phyloP scores from a whole-genome alignment of 1,139 yeast species.

The Scheffersomyces insectosa region DNA sequence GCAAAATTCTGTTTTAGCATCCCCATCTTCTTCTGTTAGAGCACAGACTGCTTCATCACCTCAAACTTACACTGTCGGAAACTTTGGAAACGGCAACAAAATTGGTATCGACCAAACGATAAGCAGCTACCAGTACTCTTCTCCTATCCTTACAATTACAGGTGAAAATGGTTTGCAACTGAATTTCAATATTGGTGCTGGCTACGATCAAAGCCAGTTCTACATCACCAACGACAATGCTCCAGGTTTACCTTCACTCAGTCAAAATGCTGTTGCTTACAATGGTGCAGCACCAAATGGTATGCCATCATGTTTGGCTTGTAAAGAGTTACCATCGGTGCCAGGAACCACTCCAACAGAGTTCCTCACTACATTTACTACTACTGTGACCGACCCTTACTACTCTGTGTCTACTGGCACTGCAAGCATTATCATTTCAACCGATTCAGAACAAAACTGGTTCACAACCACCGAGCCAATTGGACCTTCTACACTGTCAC shows the following conservation, averaged over 20 bases:
- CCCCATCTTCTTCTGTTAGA: slow-evolving; percentile 10
- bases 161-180: slow-evolving; percentile 2
- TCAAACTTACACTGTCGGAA: slow-evolving; percentile 24
- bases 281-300: slow-evolving; percentile 15
- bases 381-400: too few relatives aligned
- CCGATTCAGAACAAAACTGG: too few relatives aligned
- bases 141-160: slow-evolving; percentile 17
- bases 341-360: too few relatives aligned
- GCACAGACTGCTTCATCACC: slow-evolving; percentile 15
- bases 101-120: slow-evolving; percentile 19
- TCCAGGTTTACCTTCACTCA: slow-evolving; percentile 2
- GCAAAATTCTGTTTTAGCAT: slow-evolving; percentile 11
- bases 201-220: slow-evolving; percentile 17
- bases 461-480: too few relatives aligned
- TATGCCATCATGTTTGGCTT: too few relatives aligned
- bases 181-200: slow-evolving; percentile 20
- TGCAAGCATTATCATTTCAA: too few relatives aligned
- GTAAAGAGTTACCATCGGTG: too few relatives aligned
- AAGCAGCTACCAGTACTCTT: slow-evolving; percentile 8
- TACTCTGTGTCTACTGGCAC: too few relatives aligned
- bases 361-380: too few relatives aligned
- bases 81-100: slow-evolving; percentile 30
- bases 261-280: slow-evolving; percentile 16
- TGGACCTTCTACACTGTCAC: too few relatives aligned
- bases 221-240: slow-evolving; percentile 16